Evolutionary conservation across 1,284 basidiomycete species (phyloP), one percentile per base, ranked within the genome.

Genomic region (Cryptococcus sp.): DNA sequence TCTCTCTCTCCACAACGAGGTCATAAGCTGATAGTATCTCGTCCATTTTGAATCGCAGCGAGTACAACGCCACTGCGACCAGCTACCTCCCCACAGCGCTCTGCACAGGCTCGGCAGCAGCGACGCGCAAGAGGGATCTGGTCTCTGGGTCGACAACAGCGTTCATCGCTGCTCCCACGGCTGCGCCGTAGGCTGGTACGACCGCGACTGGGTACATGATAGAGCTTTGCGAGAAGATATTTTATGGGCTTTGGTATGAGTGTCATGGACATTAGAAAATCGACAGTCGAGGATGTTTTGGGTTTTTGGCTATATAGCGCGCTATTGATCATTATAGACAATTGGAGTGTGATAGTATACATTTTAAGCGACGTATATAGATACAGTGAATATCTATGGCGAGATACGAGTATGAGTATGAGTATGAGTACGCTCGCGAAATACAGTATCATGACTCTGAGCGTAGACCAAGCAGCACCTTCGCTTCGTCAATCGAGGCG

Each of bases 31-130:
- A 25, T 25, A 3, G 25, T 48, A 60, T 50, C n/a, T 52, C 15
- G 41, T 16, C 4, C 15, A 43, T 8, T 45, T 15, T 20, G 30
- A 20, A 40, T 23, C 22, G 19, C 38, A 71, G 66, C 55, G 58
- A 49, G 47, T 71, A 71, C 49, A 60, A 69, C 55, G 70, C 68
- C 22, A 67, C 57, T 0, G 62, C 58, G 2, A 49, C 60, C 15
- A 45, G 35, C 15, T 27, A 55, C 1, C 50, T 68, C 5, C 71
- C 71, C 11, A 61, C 68, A 2, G 67, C 67, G 2, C 25, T 63
- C 20, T 69, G 67, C 47, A 68, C 64, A 15, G 71, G 68, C 13
- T 49, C 50, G 17, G 42, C 42, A 19, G 30, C 30, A 35, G 30
- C 30, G 13, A 35, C 30, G 30, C 30, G 30, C 30, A 35, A 35